These are phyloP conservation scores for Rhypophila decipiens DNA, from an alignment of 495 filamentous ascomycete genomes.

Conservation along the genomic window DNA sequence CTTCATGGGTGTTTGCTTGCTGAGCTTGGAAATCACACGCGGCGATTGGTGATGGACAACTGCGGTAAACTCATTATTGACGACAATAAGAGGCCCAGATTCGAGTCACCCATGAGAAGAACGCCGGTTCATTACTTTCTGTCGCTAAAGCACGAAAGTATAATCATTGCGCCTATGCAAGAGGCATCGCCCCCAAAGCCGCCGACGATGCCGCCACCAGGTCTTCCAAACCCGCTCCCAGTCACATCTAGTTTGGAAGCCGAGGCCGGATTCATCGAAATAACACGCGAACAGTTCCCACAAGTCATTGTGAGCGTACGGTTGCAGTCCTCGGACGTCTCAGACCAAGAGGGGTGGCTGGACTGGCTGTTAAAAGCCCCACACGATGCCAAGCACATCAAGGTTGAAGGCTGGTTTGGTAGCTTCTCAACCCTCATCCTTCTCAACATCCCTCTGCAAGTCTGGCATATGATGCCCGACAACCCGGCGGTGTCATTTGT, in stretches of 20 bases:
- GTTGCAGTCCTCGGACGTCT: background rate
- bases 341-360: background rate
- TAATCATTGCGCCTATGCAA: constrained; percentile 2
- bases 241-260: background rate
- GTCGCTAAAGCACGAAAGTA: constrained; percentile 4
- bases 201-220: too few species aligned
- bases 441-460: constrained; percentile 3
- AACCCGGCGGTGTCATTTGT: constrained; percentile 19
- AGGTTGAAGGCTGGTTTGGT: constrained; percentile 8
- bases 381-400: constrained; percentile 2
- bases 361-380: constrained; percentile 10
- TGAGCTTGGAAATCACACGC: background rate
- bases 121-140: constrained; percentile 9
- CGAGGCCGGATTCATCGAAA: background rate
- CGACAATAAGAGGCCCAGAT: constrained; percentile 4
- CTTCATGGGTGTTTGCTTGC: constrained; percentile 3
- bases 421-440: constrained; percentile 9
- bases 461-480: constrained; percentile 15
- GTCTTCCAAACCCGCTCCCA: background rate
- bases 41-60: background rate
- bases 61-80: too few species aligned
- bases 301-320: constrained; percentile 4
- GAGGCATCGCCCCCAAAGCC: too few species aligned
- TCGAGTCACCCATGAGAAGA: constrained; percentile 2
- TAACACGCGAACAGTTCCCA: background rate